Base-by-base conservation (phyloP, 305 asterid genomes). In the Fraxinus albicans region DNA sequence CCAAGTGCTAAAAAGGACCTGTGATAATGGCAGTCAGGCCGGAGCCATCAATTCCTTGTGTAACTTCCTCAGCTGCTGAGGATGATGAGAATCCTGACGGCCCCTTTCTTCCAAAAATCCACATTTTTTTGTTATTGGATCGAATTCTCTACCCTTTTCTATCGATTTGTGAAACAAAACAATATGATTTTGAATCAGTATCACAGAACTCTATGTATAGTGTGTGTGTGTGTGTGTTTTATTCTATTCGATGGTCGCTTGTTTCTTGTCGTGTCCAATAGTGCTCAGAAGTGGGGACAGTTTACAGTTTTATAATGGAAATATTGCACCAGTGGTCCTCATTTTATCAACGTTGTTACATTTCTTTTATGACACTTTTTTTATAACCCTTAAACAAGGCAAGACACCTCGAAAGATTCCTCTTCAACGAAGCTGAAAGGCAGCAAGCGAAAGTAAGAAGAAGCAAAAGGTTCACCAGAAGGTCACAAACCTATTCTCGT, bases 61-160 rank as follows among this genome's bases (percentile, higher is more conserved):
- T 86, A 86, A 93, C 98, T 83, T 93, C 92, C 67, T 90, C 92
- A 47, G 98, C 95, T 3, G 95, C 92, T 0, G 97, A 91, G 83
- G 80, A 36, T 3, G 89, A 89, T 60, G 95, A 91, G 86, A 88
- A 92, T 12, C 95, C 97, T 1, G 95, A 91, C 17, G 88, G 77
- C 25, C 97, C 97, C 79, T 87, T 90, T 3, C 74, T 50, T 76
- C 92, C 91, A 69, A 89, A 87, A 85, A 88, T 77, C 95, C 93
- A 90, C 97, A 91, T 91, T 21, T 42, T 38, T 17, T 38, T 21
- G 27, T n/a, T 65, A 10, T 29, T 31, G 36, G 19, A 50, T 10
- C n/a, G 35, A 67, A 9, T 67, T 7, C 27, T 67, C 21, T n/a
- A 19, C 27, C 29, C 69, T 67, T 27, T 6, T 34, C 35, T n/a